phyloP scores from a whole-genome alignment of 2,329 filamentous ascomycete genomes.

The Phialophora verrucosa region DNA sequence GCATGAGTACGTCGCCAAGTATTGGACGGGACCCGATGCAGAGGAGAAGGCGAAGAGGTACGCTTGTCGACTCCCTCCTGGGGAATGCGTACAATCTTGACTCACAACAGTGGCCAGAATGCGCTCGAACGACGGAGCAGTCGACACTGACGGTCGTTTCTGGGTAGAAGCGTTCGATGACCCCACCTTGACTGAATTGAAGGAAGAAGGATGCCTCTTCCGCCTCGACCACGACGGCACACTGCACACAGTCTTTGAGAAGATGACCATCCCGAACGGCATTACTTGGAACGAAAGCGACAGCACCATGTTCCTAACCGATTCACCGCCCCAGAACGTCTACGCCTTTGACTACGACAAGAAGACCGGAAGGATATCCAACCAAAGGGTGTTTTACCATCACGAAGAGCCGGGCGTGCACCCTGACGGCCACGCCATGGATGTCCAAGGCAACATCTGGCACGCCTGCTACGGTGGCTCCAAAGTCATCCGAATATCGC shows the following conservation, averaged over 20 bases:
- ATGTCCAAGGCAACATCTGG: slow-evolving; percentile 87
- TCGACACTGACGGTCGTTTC: slow-evolving; percentile 79
- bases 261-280: slow-evolving; percentile 81
- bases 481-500: slow-evolving; percentile 75
- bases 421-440: slow-evolving; percentile 85
- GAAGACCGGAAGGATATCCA: slow-evolving; percentile 67
- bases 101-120: slow-evolving; percentile 45
- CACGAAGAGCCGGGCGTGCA: slow-evolving; percentile 66
- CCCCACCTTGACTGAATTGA: slow-evolving; percentile 64
- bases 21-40: slow-evolving; percentile 59
- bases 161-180: slow-evolving; percentile 91
- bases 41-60: slow-evolving; percentile 55
- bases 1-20: slow-evolving; percentile 62
- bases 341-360: slow-evolving; percentile 75
- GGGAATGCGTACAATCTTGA: slow-evolving; percentile 2
- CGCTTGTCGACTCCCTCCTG: slow-evolving; percentile 26
- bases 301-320: slow-evolving; percentile 80
- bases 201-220: slow-evolving; percentile 70
- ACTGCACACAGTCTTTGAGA: slow-evolving; percentile 64
- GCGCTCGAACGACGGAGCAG: slow-evolving; percentile 79
- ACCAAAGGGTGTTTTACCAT: slow-evolving; percentile 74
- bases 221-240: slow-evolving; percentile 68
- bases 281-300: slow-evolving; percentile 78
- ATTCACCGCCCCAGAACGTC: slow-evolving; percentile 74
- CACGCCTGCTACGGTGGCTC: slow-evolving; percentile 81